Base-by-base conservation (phyloP, 2,329 filamentous ascomycete species). In the Neofusicoccum kwambonambiense region DNA sequence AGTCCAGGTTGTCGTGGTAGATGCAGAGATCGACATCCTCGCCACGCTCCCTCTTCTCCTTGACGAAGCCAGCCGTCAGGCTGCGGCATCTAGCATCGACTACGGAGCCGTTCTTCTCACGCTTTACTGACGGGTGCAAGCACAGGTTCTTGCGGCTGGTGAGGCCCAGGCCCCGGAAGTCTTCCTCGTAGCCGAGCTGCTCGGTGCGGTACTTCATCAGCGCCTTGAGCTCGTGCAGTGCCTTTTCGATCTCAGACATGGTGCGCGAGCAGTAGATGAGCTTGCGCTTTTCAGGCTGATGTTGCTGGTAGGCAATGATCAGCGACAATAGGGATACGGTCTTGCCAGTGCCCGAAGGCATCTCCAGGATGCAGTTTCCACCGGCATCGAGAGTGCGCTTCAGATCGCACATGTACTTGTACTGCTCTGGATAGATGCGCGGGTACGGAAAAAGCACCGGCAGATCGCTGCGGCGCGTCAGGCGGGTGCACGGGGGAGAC, bases 241-340 rank as follows among this genome's bases (percentile, higher is more conserved):
- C 95, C 80, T 99, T 99, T 76, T 99, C 95, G 73, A 99, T 99
- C 81, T 99, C 95, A 42, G 95, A 99, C 93, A 99, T 99, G 64
- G 95, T 99, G 88, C 95, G 93, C 68, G 95, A 99, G 82, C 95
- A 99, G 79, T 99, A 99, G 64, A 99, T 97, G 60, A 99, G 87
- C 79, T 99, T 99, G 64, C 96, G 86, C 72, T 95, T 92, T 75
- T 97, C 92, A 3, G 93, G 92, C 73, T 94, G 93, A 75, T 93
- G 89, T 76, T 95, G 91, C 78, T 99, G 96, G 73, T 99, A 99
- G 47, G 95, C 94, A 65, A 99, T 89, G 73, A 99, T 99, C 70
- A 99, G 86, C 0, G 95, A 97, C 50, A 99, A 83, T 4, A 99
- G 84, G 9, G 95, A 97, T 31, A 99, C 91, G 0, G 95, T 99